These are phyloP conservation scores for Jackrogersella minutella DNA, from an alignment of 495 filamentous ascomycete species.

Conservation along the genomic window DNA sequence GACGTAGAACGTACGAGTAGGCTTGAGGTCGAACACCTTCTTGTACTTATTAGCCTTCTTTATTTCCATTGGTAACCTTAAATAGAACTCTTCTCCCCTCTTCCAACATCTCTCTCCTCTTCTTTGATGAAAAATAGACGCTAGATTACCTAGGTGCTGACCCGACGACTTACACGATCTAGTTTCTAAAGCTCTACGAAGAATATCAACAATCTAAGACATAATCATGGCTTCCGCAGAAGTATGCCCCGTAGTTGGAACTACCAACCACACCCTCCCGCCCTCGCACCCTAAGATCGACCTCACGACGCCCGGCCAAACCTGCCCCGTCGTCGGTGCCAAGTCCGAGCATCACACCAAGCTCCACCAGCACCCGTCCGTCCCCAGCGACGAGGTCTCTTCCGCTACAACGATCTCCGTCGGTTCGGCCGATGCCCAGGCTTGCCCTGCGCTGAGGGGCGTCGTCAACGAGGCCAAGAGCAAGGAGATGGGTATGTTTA, in stretches of 20 bases:
- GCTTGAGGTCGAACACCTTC: background rate
- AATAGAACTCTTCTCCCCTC: conserved; percentile 22
- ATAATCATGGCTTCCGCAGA: conserved; percentile 42
- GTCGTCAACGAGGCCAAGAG: conserved; percentile 54
- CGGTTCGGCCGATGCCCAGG: conserved; percentile 50
- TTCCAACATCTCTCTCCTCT: conserved; percentile 1
- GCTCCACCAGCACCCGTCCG: conserved; percentile 54
- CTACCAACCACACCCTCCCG: conserved; percentile 54
- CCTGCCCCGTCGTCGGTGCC: conserved; percentile 55
- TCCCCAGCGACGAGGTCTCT: conserved; percentile 43
- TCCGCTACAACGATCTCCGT: conserved; percentile 38
- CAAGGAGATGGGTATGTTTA: conserved; percentile 47
- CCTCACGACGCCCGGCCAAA: conserved; percentile 53
- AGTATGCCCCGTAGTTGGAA: conserved; percentile 55
- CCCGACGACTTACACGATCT: background rate
- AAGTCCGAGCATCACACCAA: conserved; percentile 56
- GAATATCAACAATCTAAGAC: background rate
- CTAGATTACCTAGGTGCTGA: too few species aligned
- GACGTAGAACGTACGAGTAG: conserved; percentile 27
- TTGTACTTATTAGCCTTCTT: conserved; percentile 6
- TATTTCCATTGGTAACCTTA: conserved; percentile 25
- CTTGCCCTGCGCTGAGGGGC: conserved; percentile 52
- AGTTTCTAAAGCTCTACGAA: background rate
- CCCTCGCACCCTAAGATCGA: conserved; percentile 54
- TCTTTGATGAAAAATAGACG: background rate